These are phyloP conservation scores for Clavariopsis aquatica DNA, from an alignment of 495 filamentous ascomycete species.

Conservation along the genomic window DNA sequence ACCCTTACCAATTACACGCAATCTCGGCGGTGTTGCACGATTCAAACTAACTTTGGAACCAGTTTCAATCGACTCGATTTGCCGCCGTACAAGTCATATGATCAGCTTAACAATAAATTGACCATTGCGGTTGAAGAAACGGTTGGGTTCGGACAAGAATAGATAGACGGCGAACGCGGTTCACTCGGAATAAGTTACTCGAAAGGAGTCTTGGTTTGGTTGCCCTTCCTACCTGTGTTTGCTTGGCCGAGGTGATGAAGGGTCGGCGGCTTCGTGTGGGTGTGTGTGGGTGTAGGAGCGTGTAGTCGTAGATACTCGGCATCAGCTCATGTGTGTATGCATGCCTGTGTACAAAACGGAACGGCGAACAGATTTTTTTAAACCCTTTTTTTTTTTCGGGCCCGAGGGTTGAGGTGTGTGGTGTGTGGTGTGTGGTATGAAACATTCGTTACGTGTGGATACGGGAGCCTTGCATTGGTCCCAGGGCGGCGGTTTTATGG, in stretches of 20 bases:
- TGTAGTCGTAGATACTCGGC: constrained; percentile 5
- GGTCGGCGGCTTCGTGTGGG: neutral
- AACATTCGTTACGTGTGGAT: no score
- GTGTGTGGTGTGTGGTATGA: no score
- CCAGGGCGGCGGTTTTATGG: no score
- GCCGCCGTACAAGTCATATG: constrained; percentile 86
- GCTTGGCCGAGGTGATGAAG: neutral
- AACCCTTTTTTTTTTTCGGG: neutral
- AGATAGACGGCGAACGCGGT: constrained; percentile 33
- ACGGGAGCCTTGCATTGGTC: no score
- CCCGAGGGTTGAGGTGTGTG: no score
- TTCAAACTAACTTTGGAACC: constrained; percentile 16
- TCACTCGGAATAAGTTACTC: neutral
- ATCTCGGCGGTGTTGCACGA: no score
- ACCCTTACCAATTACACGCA: neutral
- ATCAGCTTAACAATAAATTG: constrained; percentile 81
- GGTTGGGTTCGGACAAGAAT: constrained; percentile 98
- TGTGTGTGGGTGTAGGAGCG: no score
- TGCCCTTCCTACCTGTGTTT: neutral
- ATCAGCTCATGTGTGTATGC: neutral
- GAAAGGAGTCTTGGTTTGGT: neutral
- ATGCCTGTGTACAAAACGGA: constrained; percentile 1
- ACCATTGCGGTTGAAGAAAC: constrained; percentile 98
- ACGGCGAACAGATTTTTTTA: constrained; percentile 1
- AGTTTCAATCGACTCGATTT: constrained; percentile 98